A percentile compares a stretch with the other conserved stretches of the same genome.
Evolutionary conservation across 1,139 yeast species (phyloP).

Genomic region (Scheffersomyces titani): DNA sequence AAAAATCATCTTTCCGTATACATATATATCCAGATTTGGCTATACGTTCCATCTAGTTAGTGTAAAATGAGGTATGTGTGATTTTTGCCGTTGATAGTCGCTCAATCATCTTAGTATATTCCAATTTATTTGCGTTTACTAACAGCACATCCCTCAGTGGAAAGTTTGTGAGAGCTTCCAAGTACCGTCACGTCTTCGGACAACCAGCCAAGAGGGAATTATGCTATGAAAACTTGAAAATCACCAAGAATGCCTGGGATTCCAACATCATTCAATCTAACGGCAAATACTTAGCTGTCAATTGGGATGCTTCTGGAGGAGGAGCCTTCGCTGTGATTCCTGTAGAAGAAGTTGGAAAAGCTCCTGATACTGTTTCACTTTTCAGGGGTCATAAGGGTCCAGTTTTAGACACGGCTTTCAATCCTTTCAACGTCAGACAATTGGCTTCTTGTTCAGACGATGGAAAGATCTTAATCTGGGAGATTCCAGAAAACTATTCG

Average conservation of each 20-base stretch:
- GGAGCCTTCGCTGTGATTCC: slow-evolving; percentile 97
- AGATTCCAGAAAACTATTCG: slow-evolving; percentile 77
- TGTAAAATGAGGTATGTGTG: not conserved
- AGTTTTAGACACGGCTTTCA: slow-evolving; percentile 90
- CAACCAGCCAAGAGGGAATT: slow-evolving; percentile 87
- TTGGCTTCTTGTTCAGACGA: slow-evolving; percentile 91
- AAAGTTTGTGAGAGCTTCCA: slow-evolving; percentile 92
- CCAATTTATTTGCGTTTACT: slow-evolving; percentile 3
- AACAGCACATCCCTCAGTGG: slow-evolving; percentile 52
- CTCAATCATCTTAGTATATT: not conserved
- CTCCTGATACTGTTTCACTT: slow-evolving; percentile 89
- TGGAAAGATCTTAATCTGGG: slow-evolving; percentile 85
- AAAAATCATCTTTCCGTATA: not conserved
- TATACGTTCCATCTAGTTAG: not conserved
- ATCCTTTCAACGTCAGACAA: slow-evolving; percentile 79
- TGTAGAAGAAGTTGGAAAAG: slow-evolving; percentile 81
- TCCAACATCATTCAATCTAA: slow-evolving; percentile 79
- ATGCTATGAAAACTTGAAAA: slow-evolving; percentile 82
- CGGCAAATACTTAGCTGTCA: slow-evolving; percentile 81
- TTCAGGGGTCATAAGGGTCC: slow-evolving; percentile 96
- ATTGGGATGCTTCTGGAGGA: slow-evolving; percentile 96
- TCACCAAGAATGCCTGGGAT: slow-evolving; percentile 94
- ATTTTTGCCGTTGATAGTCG: not conserved
- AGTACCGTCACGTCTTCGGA: slow-evolving; percentile 94
- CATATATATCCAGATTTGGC: not conserved